These are phyloP conservation scores for Hysterium pulicare DNA, from an alignment of 2,329 filamentous ascomycete species.

Conservation along the genomic window DNA sequence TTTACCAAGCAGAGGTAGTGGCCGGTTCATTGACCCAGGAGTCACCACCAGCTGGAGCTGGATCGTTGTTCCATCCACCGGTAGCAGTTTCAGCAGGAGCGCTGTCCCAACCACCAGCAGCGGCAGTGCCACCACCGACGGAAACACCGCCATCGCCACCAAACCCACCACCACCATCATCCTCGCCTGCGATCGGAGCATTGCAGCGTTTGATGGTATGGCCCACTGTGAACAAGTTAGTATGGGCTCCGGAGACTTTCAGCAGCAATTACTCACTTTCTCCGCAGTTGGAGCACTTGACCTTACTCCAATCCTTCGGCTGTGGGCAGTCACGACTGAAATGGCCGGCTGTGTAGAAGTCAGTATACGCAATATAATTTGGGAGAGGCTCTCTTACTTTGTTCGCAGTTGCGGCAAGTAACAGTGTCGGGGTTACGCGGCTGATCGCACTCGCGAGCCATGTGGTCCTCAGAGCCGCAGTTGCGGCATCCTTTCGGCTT, in stretches of 20 bases:
- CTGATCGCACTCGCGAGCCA: conserved; percentile 36
- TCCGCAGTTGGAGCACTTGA: conserved; percentile 48
- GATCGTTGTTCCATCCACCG: neutral
- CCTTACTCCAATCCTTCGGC: conserved; percentile 51
- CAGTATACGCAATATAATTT: conserved; percentile 57
- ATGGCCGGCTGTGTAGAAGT: conserved; percentile 62
- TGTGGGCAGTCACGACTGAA: conserved; percentile 56
- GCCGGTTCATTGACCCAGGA: no score
- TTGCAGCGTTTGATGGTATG: conserved; percentile 36
- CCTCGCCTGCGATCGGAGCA: conserved; percentile 15
- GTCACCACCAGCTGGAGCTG: neutral
- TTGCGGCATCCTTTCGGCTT: conserved; percentile 31
- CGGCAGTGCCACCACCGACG: conserved; percentile 5
- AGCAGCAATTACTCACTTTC: conserved; percentile 17
- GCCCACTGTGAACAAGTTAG: conserved; percentile 14
- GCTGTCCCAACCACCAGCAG: conserved; percentile 5
- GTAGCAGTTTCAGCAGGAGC: neutral
- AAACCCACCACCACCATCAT: conserved; percentile 10
- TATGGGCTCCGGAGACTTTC: neutral
- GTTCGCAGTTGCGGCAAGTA: conserved; percentile 61
- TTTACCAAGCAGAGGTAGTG: no score
- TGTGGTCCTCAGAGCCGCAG: conserved; percentile 35
- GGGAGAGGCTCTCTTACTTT: no score
- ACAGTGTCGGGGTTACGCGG: conserved; percentile 38
- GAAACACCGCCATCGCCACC: conserved; percentile 18